Conservation (phyloP, 192 early-diverging fungal species). For the Dissophora ornata region DNA sequence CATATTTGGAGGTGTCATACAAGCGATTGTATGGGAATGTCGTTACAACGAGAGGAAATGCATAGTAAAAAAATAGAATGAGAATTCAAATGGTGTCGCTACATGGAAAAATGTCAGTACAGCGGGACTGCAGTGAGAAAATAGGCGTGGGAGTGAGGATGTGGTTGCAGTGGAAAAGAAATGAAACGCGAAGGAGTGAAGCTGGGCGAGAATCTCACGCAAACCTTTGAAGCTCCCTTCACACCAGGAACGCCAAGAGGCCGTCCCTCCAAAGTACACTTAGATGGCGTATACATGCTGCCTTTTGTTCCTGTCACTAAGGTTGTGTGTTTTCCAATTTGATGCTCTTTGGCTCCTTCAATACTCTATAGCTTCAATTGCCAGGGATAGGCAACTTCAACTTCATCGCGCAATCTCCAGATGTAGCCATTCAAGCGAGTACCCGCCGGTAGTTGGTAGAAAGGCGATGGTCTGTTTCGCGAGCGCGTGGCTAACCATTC, state of each 20-base stretch:
- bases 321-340: conserved; percentile 8
- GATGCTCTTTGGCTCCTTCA: conserved; percentile 23
- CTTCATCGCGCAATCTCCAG: neutral
- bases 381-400: conserved; percentile 10
- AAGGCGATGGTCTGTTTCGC: conserved; percentile 2
- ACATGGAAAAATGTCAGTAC: no score
- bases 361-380: conserved; percentile 19
- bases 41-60: no score
- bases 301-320: conserved; percentile 11
- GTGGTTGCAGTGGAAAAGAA: no score
- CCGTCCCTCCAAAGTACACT: conserved; percentile 9
- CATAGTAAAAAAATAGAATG: no score
- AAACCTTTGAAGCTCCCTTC: neutral
- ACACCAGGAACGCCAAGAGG: conserved; percentile 16
- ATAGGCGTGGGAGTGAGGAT: no score
- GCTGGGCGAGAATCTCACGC: conserved; percentile 3
- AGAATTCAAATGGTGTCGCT: no score
- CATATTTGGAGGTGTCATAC: no score
- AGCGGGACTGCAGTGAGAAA: no score
- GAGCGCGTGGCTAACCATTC: conserved; percentile 11
- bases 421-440: conserved; percentile 8
- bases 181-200: no score
- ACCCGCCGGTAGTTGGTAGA: conserved; percentile 2
- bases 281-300: conserved; percentile 13
- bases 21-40: no score